Evolutionary conservation across 2,329 filamentous ascomycete genomes (phyloP).

Genomic region (Phialophora macrospora): DNA sequence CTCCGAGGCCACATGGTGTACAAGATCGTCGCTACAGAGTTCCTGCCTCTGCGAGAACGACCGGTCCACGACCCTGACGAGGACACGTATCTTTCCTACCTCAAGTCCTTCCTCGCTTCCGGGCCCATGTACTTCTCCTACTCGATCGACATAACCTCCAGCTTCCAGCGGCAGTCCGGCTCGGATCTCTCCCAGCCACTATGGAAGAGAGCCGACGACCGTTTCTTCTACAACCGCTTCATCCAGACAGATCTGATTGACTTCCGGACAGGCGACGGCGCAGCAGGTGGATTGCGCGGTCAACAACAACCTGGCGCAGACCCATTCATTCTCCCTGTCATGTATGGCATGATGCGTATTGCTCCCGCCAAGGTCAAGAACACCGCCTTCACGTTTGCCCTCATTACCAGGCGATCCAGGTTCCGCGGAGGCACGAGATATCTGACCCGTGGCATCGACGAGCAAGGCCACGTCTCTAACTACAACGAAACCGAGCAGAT

Average conservation of each 20-base stretch:
- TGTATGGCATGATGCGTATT: constrained; percentile 95
- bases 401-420: constrained; percentile 88
- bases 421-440: constrained; percentile 90
- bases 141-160: constrained; percentile 94
- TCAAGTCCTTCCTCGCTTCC: constrained; percentile 79
- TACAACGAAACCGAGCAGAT: constrained; percentile 99
- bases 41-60: constrained; percentile 87
- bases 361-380: constrained; percentile 83
- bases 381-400: constrained; percentile 78
- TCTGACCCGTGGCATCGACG: constrained; percentile 91
- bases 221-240: constrained; percentile 99
- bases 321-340: constrained; percentile 91
- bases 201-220: constrained; percentile 92
- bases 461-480: constrained; percentile 93
- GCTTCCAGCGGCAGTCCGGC: constrained; percentile 89
- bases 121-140: constrained; percentile 98
- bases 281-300: constrained; percentile 52
- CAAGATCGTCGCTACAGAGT: constrained; percentile 87
- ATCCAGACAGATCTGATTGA: constrained; percentile 89
- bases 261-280: constrained; percentile 68
- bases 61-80: constrained; percentile 91
- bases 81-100: constrained; percentile 82
- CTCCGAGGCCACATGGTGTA: constrained; percentile 97
- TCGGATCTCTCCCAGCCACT: constrained; percentile 72
- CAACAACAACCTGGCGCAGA: constrained; percentile 75